Base-by-base conservation (phyloP, 2,329 filamentous ascomycete genomes). In the Mollisia scopiformis region DNA sequence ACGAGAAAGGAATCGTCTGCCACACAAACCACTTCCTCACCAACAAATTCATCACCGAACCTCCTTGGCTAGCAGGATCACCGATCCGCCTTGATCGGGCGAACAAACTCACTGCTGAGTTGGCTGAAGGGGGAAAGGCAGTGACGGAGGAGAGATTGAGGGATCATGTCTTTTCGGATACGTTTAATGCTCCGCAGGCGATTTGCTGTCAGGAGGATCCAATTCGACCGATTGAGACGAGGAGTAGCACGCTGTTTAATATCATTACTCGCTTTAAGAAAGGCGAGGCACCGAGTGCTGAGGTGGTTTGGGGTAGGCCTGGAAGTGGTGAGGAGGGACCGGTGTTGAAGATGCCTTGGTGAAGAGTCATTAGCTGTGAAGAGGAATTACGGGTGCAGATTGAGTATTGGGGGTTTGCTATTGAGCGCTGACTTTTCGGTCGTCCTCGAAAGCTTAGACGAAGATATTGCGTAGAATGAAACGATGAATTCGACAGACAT, bases 151-250 rank as follows among this genome's bases (percentile, higher is more conserved):
- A 72, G 19, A 21, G 71, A 6, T 60, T 77, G 27, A 68, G 75
- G 46, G 61, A 71, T 6, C 65, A 54, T 14, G 64, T 78, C 14
- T 78, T 77, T 58, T 74, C 72, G 2, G 76, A 78, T 66, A 68
- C 68, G 2, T 72, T 68, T 37, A 76, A 76, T 63, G 66, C 70
- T 1, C 74, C 74, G 1, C 70, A 73, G 57, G 70, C 75, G 1
- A 77, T 78, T 39, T 76, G 73, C 54, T 71, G 72, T 16, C 63
- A 70, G 16, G 71, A 74, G 37, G 72, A 75, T 60, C 63, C 67
- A 3, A 56, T 50, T 5, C 65, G 64, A 1, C 69, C 72, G 37
- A 64, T 69, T 5, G 70, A 71, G 13, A 69, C 64, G 11, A 70
- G 73, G 8, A 73, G 67, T 30, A 73, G 67, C 47, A 72, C 75